Evolutionary conservation across 108 stramenopile species (phyloP), one percentile per base, ranked within the genome.

Genomic region (Cyclotella atomus): DNA sequence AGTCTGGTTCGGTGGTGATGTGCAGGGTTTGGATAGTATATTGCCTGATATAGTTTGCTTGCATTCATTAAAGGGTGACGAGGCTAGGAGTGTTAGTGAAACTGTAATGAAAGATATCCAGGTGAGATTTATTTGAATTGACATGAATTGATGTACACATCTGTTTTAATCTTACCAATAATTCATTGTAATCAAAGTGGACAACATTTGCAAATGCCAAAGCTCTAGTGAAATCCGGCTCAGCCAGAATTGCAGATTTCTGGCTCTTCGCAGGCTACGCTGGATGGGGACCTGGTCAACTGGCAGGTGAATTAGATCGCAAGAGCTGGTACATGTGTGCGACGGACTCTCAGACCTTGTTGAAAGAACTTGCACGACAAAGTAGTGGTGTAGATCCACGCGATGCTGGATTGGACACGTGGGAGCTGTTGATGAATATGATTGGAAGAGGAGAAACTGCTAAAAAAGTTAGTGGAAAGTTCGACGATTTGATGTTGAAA

Each of bases 271-370:
- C 66, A 1, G 90, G 90, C 4, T 89, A 87, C 60, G 84, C 86
- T 50, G 88, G 88, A 6, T 89, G 88, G 78, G 73, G 78, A 23
- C 68, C 71, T 20, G 32, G 29, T 44, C 81, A 95, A 66, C 84
- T 95, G 10, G 62, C 76, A 60, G 85, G 83, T 23, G 92, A 95
- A 82, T 67, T 93, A 4, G 88, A 93, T 53, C 81, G 91, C 25
- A 79, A 86, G 49, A 80, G 83, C 2, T 95, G 95, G 95, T 90
- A 90, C 77, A 91, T 92, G 89, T 91, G 87, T 57, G 90, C 91
- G 5, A 88, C 89, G 8, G 94, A 93, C 63, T 82, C 83, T 3
- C 85, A 87, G 57, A 88, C 87, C 10, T 33, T 89, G 43, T 50
- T 89, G 35, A 82, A 88, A 63, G 88, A 92, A 54, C 73, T 89